phyloP scores from a whole-genome alignment of 192 early-diverging fungal genomes.

The Umbelopsis vinacea region DNA sequence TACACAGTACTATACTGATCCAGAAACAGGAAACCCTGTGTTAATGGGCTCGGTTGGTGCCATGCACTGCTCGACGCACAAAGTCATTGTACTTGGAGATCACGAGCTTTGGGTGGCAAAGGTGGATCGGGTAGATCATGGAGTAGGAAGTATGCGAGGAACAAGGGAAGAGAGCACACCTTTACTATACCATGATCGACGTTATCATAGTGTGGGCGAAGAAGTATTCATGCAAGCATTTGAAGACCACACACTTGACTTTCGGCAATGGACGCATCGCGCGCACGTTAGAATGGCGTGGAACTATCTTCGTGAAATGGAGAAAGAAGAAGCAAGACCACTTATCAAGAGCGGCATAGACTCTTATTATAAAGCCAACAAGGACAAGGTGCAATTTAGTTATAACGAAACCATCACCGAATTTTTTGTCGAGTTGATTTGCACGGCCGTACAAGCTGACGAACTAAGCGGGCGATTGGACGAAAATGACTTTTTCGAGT shows the following conservation, averaged over 20 bases:
- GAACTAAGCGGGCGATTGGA: background rate
- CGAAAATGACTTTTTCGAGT: constrained; percentile 41
- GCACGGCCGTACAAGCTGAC: constrained; percentile 25
- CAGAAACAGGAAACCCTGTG: constrained; percentile 54
- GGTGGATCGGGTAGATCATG: constrained; percentile 59
- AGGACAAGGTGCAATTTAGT: constrained; percentile 1
- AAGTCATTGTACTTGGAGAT: constrained; percentile 57
- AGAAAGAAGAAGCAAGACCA: constrained; percentile 23
- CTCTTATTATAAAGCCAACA: constrained; percentile 27
- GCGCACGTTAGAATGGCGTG: constrained; percentile 49
- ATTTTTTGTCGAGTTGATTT: constrained; percentile 38
- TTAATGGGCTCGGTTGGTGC: constrained; percentile 60
- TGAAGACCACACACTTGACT: constrained; percentile 32
- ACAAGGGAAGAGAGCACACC: constrained; percentile 41
- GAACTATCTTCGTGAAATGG: constrained; percentile 44
- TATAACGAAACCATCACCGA: constrained; percentile 45
- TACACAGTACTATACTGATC: constrained; percentile 44
- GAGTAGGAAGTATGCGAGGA: constrained; percentile 44
- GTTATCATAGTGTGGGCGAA: constrained; percentile 52
- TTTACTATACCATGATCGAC: constrained; percentile 55
- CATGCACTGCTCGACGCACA: constrained; percentile 56
- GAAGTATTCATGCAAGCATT: constrained; percentile 46
- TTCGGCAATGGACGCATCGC: constrained; percentile 41
- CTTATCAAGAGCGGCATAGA: constrained; percentile 37
- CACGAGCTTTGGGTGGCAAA: constrained; percentile 68